These are phyloP conservation scores for Marasmius oreades DNA, from an alignment of 1,284 basidiomycete genomes.

Conservation along the genomic window DNA sequence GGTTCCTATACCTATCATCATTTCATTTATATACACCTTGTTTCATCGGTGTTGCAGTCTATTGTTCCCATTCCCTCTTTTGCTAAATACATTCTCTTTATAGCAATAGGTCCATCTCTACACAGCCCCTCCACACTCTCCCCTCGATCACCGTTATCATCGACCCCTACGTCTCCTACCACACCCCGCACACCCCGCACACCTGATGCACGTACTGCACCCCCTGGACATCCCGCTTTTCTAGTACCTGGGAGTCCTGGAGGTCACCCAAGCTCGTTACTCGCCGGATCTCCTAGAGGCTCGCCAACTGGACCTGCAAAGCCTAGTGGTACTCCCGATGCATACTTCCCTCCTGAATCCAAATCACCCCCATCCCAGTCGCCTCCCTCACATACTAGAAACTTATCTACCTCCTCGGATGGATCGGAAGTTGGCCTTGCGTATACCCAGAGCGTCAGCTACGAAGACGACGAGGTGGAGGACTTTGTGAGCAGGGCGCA, in stretches of 20 bases:
- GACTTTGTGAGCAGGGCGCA: not conserved
- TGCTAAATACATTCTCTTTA: not conserved
- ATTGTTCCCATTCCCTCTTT: constrained; percentile 12
- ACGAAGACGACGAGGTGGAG: not conserved
- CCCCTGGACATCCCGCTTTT: not conserved
- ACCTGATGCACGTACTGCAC: not conserved
- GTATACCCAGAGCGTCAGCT: not conserved
- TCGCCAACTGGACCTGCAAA: no score
- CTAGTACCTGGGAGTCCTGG: not conserved
- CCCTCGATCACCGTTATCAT: not conserved
- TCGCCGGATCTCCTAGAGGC: not conserved
- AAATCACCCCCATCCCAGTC: not conserved
- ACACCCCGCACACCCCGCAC: constrained; percentile 15
- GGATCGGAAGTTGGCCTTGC: not conserved
- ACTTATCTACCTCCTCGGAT: not conserved
- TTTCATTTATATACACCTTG: constrained; percentile 1
- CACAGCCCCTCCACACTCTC: not conserved
- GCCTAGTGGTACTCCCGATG: constrained; percentile 18
- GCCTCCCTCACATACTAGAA: not conserved
- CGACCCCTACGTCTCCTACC: not conserved
- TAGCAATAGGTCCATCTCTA: not conserved
- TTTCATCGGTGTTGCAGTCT: constrained; percentile 12
- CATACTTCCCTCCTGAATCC: constrained; percentile 23
- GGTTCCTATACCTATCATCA: no score
- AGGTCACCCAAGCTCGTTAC: not conserved